Evolutionary conservation across 768 basidiomycete genomes (phyloP), one percentile per base, ranked within the genome.

Genomic region (Panaeolus papilionaceus): DNA sequence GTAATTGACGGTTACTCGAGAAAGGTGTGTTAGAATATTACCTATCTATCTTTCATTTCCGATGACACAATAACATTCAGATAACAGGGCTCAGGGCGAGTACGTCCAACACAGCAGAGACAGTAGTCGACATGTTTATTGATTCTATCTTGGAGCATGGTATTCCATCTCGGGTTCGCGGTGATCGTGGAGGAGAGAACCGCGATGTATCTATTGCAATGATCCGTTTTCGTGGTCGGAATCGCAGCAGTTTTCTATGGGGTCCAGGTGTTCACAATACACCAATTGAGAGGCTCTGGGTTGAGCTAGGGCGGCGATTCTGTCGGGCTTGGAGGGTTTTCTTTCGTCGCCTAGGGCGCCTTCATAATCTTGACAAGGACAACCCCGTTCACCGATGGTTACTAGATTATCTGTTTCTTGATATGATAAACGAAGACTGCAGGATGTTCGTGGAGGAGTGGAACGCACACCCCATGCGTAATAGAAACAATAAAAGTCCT

Each of bases 261-360:
- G 81, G 79, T 10, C 70, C 78, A 5, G 85, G 81, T 0, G 82
- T 81, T 0, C 69, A 71, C 4, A 87, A 86, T 64, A 80, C 80
- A 0, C 71, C 77, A 0, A 85, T 85, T 66, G 84, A 86, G 68
- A 63, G 75, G 0, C 71, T 85, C 0, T 85, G 84, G 84, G 77
- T 83, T 14, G 83, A 85, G 62, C 74, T 82, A 44, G 81, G 82
- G 0, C 45, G 65, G 0, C 76, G 81, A 10, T 85, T 86, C 76
- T 78, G 71, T 0, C 71, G 75, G 83, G 85, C 23, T 23, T 23
- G 23, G 23, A 23, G 23, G 23, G 23, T 23, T 23, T 23, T 23
- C 23, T 23, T 23, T 23, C 23, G 23, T 23, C 23, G 23, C 23
- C 1, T 23, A 23, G 23, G 23, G 23, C 23, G 23, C 23, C 23